Evolutionary conservation across 2,329 filamentous ascomycete genomes (phyloP), one percentile per base, ranked within the genome.

Genomic region (Fusarium sarcochroum): DNA sequence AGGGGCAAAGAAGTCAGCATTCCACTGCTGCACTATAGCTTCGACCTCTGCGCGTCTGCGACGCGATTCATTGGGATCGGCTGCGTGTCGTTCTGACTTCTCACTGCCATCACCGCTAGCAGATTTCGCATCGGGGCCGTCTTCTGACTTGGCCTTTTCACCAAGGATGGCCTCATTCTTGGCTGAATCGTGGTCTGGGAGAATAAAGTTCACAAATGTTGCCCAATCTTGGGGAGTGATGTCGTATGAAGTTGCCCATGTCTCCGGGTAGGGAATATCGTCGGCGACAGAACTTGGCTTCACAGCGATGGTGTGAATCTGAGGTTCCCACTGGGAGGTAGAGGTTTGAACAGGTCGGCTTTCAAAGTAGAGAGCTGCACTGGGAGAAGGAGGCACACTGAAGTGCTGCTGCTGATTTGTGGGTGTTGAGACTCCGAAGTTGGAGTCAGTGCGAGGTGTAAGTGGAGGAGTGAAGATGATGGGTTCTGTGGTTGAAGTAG

Each of bases 141-240:
- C 76, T 57, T 87, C 83, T 1, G 79, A 79, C 27, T 79, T 78
- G 27, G 84, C 65, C 70, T 88, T 88, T 54, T 84, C 80, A 63
- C 86, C 82, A 17, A 84, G 75, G 18, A 87, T 71, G 47, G 80
- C 79, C 21, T 83, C 81, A 68, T 87, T 88, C 18, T 77, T 75
- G 17, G 75, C 72, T 1, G 77, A 75, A 6, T 79, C 76, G 71
- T 86, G 82, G 53, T 84, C 77, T 0, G 87, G 86, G 21, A 89
- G 73, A 17, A 89, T 75, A 62, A 84, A 85, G 69, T 88, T 88
- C 45, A 87, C 68, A 74, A 90, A 89, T 0, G 87, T 88, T 35
- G 82, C 80, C 87, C 87, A 90, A 72, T 90, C 87, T 69, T 86
- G 82, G 15, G 76, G 68, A 1, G 78, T 81, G 14, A 88, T 79